Evolutionary conservation across 1,284 basidiomycete genomes (phyloP).

Genomic region (Porodaedalea pini): DNA sequence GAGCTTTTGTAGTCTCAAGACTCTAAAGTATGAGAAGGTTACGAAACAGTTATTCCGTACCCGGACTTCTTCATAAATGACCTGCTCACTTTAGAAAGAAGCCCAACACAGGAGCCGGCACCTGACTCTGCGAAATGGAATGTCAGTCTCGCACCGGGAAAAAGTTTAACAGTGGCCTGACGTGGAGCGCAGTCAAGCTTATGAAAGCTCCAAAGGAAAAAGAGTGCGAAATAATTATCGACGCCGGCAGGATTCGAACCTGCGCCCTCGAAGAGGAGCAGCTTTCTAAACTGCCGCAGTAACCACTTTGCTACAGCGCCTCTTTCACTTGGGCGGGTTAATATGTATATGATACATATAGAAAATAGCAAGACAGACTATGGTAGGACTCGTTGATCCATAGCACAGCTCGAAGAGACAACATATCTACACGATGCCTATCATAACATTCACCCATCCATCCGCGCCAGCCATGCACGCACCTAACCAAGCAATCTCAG

Average conservation of each 20-base stretch:
- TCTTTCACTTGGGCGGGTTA: background rate
- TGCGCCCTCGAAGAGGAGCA: conserved; percentile 18
- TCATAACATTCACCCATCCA: conserved; percentile 89
- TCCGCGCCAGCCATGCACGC: conserved; percentile 88
- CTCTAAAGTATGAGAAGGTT: background rate
- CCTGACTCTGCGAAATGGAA: conserved; percentile 2
- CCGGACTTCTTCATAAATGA: background rate
- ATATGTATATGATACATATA: no score
- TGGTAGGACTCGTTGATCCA: background rate
- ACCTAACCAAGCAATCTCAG: conserved; percentile 91
- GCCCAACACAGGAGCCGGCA: background rate
- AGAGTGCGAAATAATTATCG: background rate
- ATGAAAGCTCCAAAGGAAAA: background rate
- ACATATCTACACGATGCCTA: conserved; percentile 46
- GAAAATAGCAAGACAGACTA: background rate
- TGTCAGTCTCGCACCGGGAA: no score
- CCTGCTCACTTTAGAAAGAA: background rate
- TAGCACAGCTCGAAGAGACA: background rate
- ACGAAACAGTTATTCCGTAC: background rate
- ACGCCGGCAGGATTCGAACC: conserved; percentile 20
- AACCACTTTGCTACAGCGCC: conserved; percentile 19
- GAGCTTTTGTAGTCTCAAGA: background rate
- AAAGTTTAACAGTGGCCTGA: background rate
- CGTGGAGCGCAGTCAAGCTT: background rate
- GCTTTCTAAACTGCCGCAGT: conserved; percentile 17